phyloP scores from a whole-genome alignment of 2,329 filamentous ascomycete genomes.

The Didymosphaeria variabile region DNA sequence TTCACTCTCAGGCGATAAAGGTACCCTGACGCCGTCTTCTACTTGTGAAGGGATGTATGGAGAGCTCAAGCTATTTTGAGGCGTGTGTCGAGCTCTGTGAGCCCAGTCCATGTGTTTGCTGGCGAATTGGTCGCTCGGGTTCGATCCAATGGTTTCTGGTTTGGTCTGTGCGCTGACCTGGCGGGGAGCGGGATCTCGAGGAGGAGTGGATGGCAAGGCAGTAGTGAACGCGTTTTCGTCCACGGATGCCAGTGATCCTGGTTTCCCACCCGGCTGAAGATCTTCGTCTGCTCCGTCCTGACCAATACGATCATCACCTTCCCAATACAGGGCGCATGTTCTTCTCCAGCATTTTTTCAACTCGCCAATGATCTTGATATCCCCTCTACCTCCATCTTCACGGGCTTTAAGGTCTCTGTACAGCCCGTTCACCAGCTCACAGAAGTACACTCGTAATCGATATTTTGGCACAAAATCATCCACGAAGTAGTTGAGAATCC shows the following conservation, averaged over 20 bases:
- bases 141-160: conserved; percentile 45
- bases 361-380: conserved; percentile 89
- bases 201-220: conserved; percentile 34
- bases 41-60: conserved; percentile 45
- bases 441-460: conserved; percentile 78
- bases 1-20: conserved; percentile 56
- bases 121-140: conserved; percentile 50
- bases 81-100: conserved; percentile 45
- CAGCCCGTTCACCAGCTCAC: conserved; percentile 76
- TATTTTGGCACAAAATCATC: conserved; percentile 89
- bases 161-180: conserved; percentile 33
- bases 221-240: conserved; percentile 29
- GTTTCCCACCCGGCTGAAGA: conserved; percentile 79
- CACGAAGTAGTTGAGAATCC: conserved; percentile 97
- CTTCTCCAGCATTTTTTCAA: conserved; percentile 97
- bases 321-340: conserved; percentile 90
- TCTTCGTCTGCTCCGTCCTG: conserved; percentile 68
- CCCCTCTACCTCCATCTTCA: conserved; percentile 64
- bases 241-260: conserved; percentile 49
- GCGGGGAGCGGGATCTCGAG: conserved; percentile 29
- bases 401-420: conserved; percentile 62
- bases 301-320: conserved; percentile 71
- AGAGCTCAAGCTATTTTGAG: conserved; percentile 48
- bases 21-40: conserved; percentile 44
- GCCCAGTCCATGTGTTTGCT: conserved; percentile 52